Percentiles rank a stretch among this genome's conserved stretches.
These are phyloP conservation scores for Chalciporus piperatus DNA, from an alignment of 768 basidiomycete genomes.

Conservation along the genomic window DNA sequence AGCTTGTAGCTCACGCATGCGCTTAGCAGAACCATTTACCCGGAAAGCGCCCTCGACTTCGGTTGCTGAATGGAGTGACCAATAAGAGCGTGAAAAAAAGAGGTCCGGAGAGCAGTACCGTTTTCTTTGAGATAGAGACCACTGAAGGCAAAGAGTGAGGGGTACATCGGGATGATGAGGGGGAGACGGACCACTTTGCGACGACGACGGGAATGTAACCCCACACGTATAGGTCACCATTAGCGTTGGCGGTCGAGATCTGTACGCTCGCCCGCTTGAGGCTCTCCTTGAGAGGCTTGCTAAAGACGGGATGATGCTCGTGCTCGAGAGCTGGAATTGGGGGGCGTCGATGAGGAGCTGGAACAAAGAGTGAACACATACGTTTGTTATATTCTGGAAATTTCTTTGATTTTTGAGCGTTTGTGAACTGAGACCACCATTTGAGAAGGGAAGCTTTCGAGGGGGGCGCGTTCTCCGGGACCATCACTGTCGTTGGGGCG, in stretches of 20 bases:
- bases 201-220: constrained; percentile 96
- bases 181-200: constrained; percentile 81
- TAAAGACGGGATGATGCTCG: constrained; percentile 67
- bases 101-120: constrained; percentile 43
- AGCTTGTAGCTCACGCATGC: constrained; percentile 94
- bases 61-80: constrained; percentile 52
- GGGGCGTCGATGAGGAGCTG: background rate
- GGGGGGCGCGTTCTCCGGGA: constrained; percentile 36
- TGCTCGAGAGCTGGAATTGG: constrained; percentile 24
- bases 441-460: constrained; percentile 64
- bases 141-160: constrained; percentile 38
- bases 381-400: constrained; percentile 45
- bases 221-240: constrained; percentile 85
- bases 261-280: constrained; percentile 88
- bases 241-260: constrained; percentile 83
- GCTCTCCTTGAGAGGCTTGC: constrained; percentile 79
- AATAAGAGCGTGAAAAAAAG: background rate
- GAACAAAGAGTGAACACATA: constrained; percentile 22
- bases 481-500: constrained; percentile 13
- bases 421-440: constrained; percentile 80
- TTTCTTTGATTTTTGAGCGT: constrained; percentile 61
- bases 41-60: constrained; percentile 94
- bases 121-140: constrained; percentile 94
- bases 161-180: background rate
- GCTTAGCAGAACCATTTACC: constrained; percentile 90